Conservation (phyloP, 179 eudicot species). For the Corrigiola litoralis region DNA sequence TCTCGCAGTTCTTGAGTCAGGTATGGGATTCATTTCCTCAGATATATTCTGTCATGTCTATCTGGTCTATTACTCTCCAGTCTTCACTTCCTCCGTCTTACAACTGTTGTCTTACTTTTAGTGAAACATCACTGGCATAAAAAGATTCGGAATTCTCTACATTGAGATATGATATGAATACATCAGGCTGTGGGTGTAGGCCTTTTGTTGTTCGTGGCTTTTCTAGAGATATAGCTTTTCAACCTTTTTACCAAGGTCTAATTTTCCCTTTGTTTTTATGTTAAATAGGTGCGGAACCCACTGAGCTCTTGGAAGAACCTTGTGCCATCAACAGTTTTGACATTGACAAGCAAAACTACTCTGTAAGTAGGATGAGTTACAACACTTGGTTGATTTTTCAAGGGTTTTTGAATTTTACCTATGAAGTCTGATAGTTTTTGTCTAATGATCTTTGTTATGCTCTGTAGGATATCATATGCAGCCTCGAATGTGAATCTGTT, state of each 20-base stretch:
- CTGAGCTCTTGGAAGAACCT: conserved; percentile 84
- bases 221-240: too few relatives aligned
- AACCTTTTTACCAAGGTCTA: background rate
- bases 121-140: too few relatives aligned
- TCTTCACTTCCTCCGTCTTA: background rate
- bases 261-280: background rate
- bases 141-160: background rate
- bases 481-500: conserved; percentile 87
- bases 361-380: conserved; percentile 40
- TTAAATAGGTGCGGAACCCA: conserved; percentile 54
- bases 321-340: conserved; percentile 93
- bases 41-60: conserved; percentile 12
- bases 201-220: too few relatives aligned
- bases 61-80: background rate
- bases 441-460: background rate
- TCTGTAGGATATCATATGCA: conserved; percentile 61
- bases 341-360: conserved; percentile 71
- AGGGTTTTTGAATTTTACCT: too few relatives aligned
- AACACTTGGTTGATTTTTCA: background rate
- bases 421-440: background rate
- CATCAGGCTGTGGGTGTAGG: too few relatives aligned
- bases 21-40: conserved; percentile 27
- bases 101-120: background rate
- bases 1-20: conserved; percentile 77
- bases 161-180: too few relatives aligned